Evolutionary conservation across 108 stramenopile genomes (phyloP), one percentile per base, ranked within the genome.

Genomic region (Nannochloropsis salina): DNA sequence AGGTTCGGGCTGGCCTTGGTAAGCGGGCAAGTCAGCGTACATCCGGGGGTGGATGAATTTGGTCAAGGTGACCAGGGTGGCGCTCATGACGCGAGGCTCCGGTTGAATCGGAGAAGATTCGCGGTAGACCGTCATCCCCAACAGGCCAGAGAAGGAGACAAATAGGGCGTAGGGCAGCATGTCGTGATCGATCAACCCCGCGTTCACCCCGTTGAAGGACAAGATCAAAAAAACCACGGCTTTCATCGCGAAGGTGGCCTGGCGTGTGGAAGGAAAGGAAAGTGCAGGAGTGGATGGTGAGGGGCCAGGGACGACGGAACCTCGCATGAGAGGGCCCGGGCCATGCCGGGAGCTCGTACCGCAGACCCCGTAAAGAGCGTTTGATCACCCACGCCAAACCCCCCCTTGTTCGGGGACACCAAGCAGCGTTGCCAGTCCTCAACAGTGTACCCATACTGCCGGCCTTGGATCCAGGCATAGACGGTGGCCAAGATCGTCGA

Each of bases 291-390:
- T 74, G 61, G 61, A 8, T 4, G 4, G 3, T 4, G 61, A n/a
- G 61, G 61, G 61, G 3, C 61, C 15, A 74, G 61, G 20, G 4
- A n/a, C 8, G 6, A 6, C 20, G 8, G n/a, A 6, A 6, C n/a
- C 61, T 74, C 61, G 0, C 3, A 6, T 74, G 61, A 31, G 31
- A 31, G 31, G 31, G 31, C 31, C 31, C 31, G 31, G 31, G 31
- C 31, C 31, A 1, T 31, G 31, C 31, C 31, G 31, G 31, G 31
- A 31, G 31, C 31, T 15, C 61, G 61, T n/a, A 74, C 61, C 61
- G 61, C 61, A n/a, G 61, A 74, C n/a, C 61, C 61, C 61, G 61
- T 74, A n/a, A 74, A 74, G 61, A 74, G 61, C 15, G 61, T 74
- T n/a, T 74, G 61, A n/a, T 74, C 61, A 15, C 61, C 61, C 4